Evolutionary conservation across 2,329 filamentous ascomycete genomes (phyloP).

Genomic region (Fusarium euwallaceae): DNA sequence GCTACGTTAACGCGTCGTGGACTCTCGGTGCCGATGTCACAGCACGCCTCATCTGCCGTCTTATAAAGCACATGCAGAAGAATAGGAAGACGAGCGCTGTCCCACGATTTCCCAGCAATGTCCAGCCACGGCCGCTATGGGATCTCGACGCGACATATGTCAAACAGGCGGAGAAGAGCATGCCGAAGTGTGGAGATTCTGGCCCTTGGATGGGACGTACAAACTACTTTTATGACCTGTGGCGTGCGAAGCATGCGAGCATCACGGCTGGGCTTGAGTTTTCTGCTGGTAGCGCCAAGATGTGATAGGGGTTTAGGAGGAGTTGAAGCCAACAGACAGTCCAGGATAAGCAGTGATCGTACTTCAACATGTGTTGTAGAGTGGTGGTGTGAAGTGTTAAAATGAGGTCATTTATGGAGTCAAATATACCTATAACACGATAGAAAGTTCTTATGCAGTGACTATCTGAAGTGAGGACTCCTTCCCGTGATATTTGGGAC

Average conservation of each 20-base stretch:
- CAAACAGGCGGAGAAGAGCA: neutral
- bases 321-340: neutral
- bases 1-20: constrained; percentile 72
- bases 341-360: neutral
- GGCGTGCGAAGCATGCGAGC: neutral
- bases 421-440: neutral
- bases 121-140: neutral
- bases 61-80: constrained; percentile 55
- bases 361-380: neutral
- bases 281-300: neutral
- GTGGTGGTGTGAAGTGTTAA: neutral
- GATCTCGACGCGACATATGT: neutral
- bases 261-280: neutral
- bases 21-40: constrained; percentile 71
- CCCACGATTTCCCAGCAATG: neutral
- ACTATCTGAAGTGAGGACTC: neutral
- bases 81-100: constrained; percentile 51
- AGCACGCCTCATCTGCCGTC: constrained; percentile 59
- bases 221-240: neutral
- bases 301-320: neutral
- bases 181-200: neutral
- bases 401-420: neutral
- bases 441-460: neutral
- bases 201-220: neutral
- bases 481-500: neutral